These are phyloP conservation scores for Verticillium dahliae DNA, from an alignment of 2,329 filamentous ascomycete genomes.

Conservation along the genomic window DNA sequence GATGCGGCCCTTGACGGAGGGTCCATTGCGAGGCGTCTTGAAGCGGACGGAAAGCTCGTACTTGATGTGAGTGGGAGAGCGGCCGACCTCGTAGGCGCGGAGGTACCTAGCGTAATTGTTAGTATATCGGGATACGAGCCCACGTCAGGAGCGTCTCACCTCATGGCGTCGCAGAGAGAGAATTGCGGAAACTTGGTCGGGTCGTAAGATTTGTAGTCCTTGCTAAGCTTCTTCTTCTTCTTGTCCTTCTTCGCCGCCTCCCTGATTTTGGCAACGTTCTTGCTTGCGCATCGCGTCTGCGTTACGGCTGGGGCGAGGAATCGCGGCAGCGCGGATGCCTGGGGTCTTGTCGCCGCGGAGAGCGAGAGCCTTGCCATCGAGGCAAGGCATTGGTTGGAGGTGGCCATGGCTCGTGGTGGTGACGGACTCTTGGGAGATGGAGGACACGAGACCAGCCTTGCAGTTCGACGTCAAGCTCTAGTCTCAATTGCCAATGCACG, in stretches of 20 bases:
- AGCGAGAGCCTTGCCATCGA: constrained; percentile 46
- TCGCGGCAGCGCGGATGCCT: constrained; percentile 35
- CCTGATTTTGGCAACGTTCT: constrained; percentile 17
- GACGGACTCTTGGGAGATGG: neutral
- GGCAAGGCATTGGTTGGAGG: constrained; percentile 46
- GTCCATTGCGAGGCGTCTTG: constrained; percentile 76
- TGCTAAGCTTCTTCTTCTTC: constrained; percentile 56
- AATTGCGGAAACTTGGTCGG: constrained; percentile 60
- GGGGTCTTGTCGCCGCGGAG: constrained; percentile 33
- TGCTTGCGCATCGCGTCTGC: constrained; percentile 36
- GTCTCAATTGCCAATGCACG: neutral
- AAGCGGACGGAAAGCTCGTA: constrained; percentile 86
- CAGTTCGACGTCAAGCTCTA: neutral
- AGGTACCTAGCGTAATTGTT: constrained; percentile 58
- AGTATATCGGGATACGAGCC: constrained; percentile 2
- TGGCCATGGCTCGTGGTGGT: constrained; percentile 34
- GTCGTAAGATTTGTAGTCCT: constrained; percentile 60
- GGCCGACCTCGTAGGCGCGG: constrained; percentile 85
- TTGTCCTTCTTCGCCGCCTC: constrained; percentile 41
- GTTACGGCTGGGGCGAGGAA: constrained; percentile 40
- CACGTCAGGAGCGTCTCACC: constrained; percentile 42
- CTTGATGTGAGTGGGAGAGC: constrained; percentile 64
- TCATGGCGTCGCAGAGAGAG: constrained; percentile 85
- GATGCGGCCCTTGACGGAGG: constrained; percentile 80
- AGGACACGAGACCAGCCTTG: neutral